Conservation (phyloP, 805 yeast species). For the Starmerella bacillaris region DNA sequence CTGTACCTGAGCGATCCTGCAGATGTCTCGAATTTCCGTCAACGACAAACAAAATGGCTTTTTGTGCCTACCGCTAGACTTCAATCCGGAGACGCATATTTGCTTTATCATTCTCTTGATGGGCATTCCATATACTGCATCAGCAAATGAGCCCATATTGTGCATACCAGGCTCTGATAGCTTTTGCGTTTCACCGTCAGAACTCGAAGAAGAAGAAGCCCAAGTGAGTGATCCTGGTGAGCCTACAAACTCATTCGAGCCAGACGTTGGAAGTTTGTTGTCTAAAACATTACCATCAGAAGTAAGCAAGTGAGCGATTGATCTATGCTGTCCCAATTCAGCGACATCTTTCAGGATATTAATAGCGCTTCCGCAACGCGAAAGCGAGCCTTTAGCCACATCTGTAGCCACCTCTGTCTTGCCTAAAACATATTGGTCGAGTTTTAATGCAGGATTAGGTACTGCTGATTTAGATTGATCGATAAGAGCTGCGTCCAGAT, state of each 20-base stretch:
- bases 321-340: not conserved
- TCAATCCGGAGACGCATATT: slow-evolving; percentile 17
- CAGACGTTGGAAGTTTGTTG: not conserved
- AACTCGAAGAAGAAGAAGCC: slow-evolving; percentile 6
- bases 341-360: slow-evolving; percentile 11
- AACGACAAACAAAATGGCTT: slow-evolving; percentile 54
- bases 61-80: slow-evolving; percentile 4
- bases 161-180: not conserved
- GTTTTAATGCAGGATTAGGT: slow-evolving; percentile 10
- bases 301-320: not conserved
- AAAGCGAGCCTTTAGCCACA: slow-evolving; percentile 11
- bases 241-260: slow-evolving; percentile 1
- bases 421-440: slow-evolving; percentile 13
- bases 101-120: slow-evolving; percentile 16
- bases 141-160: not conserved
- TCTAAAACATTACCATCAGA: not conserved
- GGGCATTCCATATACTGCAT: slow-evolving; percentile 9
- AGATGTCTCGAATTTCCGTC: slow-evolving; percentile 66
- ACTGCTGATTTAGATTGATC: slow-evolving; percentile 3
- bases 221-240: slow-evolving; percentile 13
- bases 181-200: not conserved
- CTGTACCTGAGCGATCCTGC: slow-evolving; percentile 69
- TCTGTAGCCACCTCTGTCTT: slow-evolving; percentile 11
- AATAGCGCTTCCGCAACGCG: slow-evolving; percentile 9
- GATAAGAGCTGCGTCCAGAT: slow-evolving; percentile 12